Percentiles rank a stretch among this genome's conserved stretches.
Evolutionary conservation across 495 filamentous ascomycete genomes (phyloP).

Genomic region (Xylaria longipes): DNA sequence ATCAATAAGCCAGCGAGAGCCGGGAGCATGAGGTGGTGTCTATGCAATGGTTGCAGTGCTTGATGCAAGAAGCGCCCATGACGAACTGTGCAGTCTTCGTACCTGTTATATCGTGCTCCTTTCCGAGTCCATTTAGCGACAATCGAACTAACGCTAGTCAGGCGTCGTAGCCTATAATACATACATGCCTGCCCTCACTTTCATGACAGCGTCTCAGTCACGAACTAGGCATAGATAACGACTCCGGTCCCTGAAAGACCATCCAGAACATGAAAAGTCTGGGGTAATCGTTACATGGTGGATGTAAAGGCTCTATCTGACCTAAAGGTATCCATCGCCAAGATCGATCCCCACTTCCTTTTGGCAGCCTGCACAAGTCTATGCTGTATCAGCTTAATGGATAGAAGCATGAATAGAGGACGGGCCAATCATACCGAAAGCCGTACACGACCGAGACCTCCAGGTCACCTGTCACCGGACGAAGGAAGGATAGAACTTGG

Average conservation of each 20-base stretch:
- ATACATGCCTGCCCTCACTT: no score
- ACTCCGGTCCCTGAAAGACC: not conserved
- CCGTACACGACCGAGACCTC: not conserved
- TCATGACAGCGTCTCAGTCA: no score
- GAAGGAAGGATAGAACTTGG: not conserved
- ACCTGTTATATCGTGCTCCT: no score
- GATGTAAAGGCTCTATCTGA: not conserved
- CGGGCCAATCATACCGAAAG: not conserved
- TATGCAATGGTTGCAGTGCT: no score
- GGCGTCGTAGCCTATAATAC: no score
- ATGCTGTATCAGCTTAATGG: not conserved
- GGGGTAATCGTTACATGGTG: not conserved
- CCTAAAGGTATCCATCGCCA: not conserved
- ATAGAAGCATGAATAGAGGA: not conserved
- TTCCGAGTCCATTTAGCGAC: no score
- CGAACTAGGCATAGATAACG: not conserved
- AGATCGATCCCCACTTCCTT: not conserved
- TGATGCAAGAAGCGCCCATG: no score
- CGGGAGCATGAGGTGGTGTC: no score
- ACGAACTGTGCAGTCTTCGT: no score
- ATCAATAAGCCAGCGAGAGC: no score
- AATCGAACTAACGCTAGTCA: no score
- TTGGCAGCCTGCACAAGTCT: not conserved
- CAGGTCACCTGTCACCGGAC: not conserved
- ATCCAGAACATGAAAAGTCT: not conserved